Evolutionary conservation across 2,329 filamentous ascomycete species (phyloP).

Genomic region (Aschersonia sp.): DNA sequence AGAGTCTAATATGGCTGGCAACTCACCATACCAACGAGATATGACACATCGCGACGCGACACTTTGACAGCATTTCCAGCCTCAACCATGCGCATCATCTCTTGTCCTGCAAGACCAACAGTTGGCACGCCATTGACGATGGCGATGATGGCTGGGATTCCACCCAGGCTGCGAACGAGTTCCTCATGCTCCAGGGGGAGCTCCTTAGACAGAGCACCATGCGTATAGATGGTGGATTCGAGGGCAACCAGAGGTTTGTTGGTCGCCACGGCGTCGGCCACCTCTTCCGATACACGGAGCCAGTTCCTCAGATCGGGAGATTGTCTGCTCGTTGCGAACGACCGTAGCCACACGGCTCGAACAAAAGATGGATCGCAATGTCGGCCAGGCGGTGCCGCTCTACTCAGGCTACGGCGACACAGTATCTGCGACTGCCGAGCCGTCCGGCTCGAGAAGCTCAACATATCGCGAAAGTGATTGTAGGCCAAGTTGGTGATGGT

Average conservation of each 20-base stretch:
- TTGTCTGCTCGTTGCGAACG: constrained; percentile 13
- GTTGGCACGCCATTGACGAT: constrained; percentile 70
- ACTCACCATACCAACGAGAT: constrained; percentile 60
- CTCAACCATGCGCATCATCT: constrained; percentile 59
- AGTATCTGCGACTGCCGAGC: no score
- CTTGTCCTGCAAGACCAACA: constrained; percentile 59
- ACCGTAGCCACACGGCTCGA: background rate
- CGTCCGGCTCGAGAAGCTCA: no score
- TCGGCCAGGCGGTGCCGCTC: background rate
- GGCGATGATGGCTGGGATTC: constrained; percentile 79
- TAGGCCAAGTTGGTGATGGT: no score
- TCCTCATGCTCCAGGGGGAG: constrained; percentile 68
- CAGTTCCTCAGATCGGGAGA: constrained; percentile 17
- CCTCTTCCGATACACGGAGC: constrained; percentile 66
- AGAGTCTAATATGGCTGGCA: background rate
- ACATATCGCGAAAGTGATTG: no score
- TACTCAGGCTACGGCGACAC: no score
- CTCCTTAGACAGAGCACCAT: constrained; percentile 66
- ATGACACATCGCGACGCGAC: constrained; percentile 75
- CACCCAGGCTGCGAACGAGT: constrained; percentile 67
- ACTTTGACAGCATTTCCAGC: constrained; percentile 62
- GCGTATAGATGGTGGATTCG: constrained; percentile 94
- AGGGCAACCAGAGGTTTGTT: constrained; percentile 79
- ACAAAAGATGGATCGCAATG: background rate
- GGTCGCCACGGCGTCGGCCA: constrained; percentile 58